Percentiles rank a stretch among this genome's conserved stretches.
phyloP scores from a whole-genome alignment of 495 filamentous ascomycete species.

The Xylaria curta region DNA sequence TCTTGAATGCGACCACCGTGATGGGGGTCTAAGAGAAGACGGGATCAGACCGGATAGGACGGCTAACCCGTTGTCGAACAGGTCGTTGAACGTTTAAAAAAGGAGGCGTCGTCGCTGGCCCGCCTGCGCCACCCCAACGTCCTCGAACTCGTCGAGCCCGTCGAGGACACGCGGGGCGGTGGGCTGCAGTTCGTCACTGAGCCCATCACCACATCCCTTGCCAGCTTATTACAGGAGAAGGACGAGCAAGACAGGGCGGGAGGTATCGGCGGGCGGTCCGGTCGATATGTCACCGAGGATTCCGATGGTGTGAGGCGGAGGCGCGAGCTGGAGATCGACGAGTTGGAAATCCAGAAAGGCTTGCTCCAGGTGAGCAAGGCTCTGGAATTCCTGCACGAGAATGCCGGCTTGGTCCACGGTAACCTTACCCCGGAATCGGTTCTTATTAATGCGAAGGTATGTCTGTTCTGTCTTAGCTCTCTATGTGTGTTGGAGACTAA shows the following conservation, averaged over 20 bases:
- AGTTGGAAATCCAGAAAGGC: constrained; percentile 97
- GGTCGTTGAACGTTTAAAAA: constrained; percentile 83
- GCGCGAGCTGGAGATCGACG: constrained; percentile 92
- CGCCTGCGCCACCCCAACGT: constrained; percentile 88
- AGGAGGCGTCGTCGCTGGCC: constrained; percentile 86
- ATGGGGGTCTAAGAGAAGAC: neutral
- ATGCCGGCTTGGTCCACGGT: constrained; percentile 89
- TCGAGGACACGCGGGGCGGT: constrained; percentile 89
- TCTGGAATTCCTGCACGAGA: constrained; percentile 95
- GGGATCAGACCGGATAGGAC: neutral
- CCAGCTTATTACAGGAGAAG: constrained; percentile 82
- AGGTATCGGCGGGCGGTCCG: constrained; percentile 69
- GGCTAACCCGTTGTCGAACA: constrained; percentile 9
- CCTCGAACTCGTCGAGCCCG: constrained; percentile 90
- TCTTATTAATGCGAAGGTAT: constrained; percentile 87
- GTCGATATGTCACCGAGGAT: constrained; percentile 84
- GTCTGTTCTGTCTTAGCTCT: constrained; percentile 30
- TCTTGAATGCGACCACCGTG: neutral
- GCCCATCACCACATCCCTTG: constrained; percentile 84
- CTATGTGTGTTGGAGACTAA: constrained; percentile 26
- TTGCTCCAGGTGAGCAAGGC: constrained; percentile 91
- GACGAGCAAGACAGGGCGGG: constrained; percentile 81
- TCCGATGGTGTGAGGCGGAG: constrained; percentile 73
- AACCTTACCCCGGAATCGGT: constrained; percentile 97
- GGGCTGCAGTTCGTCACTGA: constrained; percentile 97